Percentiles rank a stretch among this genome's conserved stretches.
phyloP scores from a whole-genome alignment of 768 basidiomycete species.

The Boletus patriciae region DNA sequence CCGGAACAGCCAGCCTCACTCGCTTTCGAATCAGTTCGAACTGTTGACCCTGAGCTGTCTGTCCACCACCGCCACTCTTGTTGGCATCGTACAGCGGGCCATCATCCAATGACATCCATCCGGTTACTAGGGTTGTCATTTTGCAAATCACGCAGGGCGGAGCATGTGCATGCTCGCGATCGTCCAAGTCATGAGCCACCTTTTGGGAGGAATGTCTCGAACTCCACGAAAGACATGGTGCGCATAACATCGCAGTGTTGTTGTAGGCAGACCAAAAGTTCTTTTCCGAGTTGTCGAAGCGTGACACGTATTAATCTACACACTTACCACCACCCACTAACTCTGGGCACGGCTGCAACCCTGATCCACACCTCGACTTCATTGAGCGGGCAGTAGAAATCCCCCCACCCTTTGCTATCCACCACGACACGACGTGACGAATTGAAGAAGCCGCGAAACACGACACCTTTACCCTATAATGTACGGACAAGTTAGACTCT shows the following conservation, averaged over 20 bases:
- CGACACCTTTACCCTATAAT: constrained; percentile 33
- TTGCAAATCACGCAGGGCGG: too few relatives aligned
- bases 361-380: constrained; percentile 61
- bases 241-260: too few relatives aligned
- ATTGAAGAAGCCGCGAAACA: constrained; percentile 52
- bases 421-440: constrained; percentile 43
- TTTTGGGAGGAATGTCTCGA: too few relatives aligned
- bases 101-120: too few relatives aligned
- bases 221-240: too few relatives aligned
- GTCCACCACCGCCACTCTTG: too few relatives aligned
- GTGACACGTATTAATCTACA: neutral
- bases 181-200: neutral
- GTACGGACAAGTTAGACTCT: constrained; percentile 12
- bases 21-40: too few relatives aligned
- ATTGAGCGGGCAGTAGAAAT: constrained; percentile 58
- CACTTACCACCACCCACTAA: neutral
- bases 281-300: too few relatives aligned
- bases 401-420: constrained; percentile 61
- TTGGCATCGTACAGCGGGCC: too few relatives aligned
- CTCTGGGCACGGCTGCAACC: neutral
- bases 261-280: neutral
- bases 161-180: neutral
- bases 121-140: too few relatives aligned
- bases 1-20: too few relatives aligned
- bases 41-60: too few relatives aligned